Percentiles rank a stretch among this genome's conserved stretches.
Conservation (phyloP, 805 yeast species). For the Saccharomycodes ludwigii region DNA sequence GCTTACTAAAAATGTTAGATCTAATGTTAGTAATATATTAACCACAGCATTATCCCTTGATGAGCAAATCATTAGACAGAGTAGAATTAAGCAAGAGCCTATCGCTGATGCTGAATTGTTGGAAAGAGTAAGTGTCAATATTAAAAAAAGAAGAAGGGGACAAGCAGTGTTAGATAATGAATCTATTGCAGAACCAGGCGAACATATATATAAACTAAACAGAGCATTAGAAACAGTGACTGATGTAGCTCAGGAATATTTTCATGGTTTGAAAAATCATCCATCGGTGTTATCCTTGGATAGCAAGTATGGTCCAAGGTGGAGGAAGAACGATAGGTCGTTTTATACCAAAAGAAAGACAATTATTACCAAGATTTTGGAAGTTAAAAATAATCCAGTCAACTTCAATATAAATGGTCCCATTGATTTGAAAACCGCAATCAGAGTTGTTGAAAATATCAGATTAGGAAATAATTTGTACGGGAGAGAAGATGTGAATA, state of each 20-base stretch:
- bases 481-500: slow-evolving; percentile 7
- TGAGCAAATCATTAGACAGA: not conserved
- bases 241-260: slow-evolving; percentile 20
- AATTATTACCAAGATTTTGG: slow-evolving; percentile 16
- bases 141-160: too few species aligned
- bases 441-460: slow-evolving; percentile 18
- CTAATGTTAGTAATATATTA: too few species aligned
- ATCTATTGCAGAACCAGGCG: not conserved
- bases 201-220: slow-evolving; percentile 12
- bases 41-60: not conserved
- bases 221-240: slow-evolving; percentile 16
- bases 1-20: too few species aligned
- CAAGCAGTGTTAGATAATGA: not conserved
- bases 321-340: slow-evolving; percentile 19
- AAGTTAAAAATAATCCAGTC: slow-evolving; percentile 12
- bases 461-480: slow-evolving; percentile 18
- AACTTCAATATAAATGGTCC: slow-evolving; percentile 10
- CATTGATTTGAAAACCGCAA: slow-evolving; percentile 12
- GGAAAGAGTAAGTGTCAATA: slow-evolving; percentile 3
- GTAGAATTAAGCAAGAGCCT: slow-evolving; percentile 5
- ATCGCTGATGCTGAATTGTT: slow-evolving; percentile 1
- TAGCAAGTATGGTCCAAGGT: slow-evolving; percentile 18
- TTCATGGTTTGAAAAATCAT: slow-evolving; percentile 17
- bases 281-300: slow-evolving; percentile 19
- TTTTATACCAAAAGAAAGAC: slow-evolving; percentile 19